Evolutionary conservation across 306 rosid genomes (phyloP), one percentile per base, ranked within the genome.

Genomic region (Fragaria ananassa): DNA sequence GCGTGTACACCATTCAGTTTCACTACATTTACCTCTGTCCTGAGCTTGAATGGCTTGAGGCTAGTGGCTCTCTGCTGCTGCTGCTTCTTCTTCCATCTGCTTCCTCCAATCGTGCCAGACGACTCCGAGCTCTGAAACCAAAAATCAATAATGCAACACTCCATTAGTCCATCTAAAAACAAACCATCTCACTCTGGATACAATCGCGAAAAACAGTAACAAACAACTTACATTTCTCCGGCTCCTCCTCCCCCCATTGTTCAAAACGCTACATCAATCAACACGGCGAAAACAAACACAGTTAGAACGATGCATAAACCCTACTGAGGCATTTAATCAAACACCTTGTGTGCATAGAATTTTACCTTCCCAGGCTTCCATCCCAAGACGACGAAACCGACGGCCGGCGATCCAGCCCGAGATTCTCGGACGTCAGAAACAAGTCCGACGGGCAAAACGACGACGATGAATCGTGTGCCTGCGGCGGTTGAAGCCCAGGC

Each of bases 21-120:
- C 74, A 31, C 29, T 29, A 21, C 68, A 23, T 42, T 75, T 73
- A 96, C 99, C 90, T 91, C 99, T 31, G 99, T 96, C 82, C 97
- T 88, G 56, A 96, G 91, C 88, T 88, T 93, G 80, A 95, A 95
- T 31, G 99, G 99, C 61, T 90, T 88, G 42, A 79, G 91, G 78
- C 86, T 86, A 17, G 94, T 93, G 46, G 80, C 87, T 85, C 79
- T 91, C 41, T 75, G 86, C 81, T 86, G 74, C n/a, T n/a, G 25
- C 66, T 50, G 85, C 80, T 89, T 86, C 83, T 87, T 88, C 79
- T 86, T 91, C 97, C 93, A 80, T 86, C 83, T 89, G 61, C 88
- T 84, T 65, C 93, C 97, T 68, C 91, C 93, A 45, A 83, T 70
- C 58, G 89, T 82, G 42, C 79, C 68, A 31, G 83, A 80, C 9